These are phyloP conservation scores for Amniculicola lignicola DNA, from an alignment of 495 filamentous ascomycete genomes.

Conservation along the genomic window DNA sequence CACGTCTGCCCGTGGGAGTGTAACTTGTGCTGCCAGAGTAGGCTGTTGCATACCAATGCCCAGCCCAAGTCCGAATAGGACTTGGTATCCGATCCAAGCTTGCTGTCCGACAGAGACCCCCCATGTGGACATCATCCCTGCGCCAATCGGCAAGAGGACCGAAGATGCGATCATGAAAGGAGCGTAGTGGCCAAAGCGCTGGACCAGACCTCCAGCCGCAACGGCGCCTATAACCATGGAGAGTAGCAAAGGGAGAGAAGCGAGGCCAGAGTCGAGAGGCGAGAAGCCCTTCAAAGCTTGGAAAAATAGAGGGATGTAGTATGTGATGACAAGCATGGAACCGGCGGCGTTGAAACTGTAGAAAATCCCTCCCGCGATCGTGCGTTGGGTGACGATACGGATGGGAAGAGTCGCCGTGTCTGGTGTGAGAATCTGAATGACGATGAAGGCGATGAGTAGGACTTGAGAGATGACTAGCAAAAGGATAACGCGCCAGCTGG, in stretches of 20 bases:
- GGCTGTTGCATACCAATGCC: slow-evolving; percentile 68
- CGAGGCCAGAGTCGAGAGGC: slow-evolving; percentile 70
- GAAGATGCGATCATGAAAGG: slow-evolving; percentile 66
- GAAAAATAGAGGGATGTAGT: slow-evolving; percentile 82
- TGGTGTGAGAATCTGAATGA: slow-evolving; percentile 62
- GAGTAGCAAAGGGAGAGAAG: slow-evolving; percentile 72
- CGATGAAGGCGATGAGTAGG: slow-evolving; percentile 59
- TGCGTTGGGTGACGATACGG: slow-evolving; percentile 69
- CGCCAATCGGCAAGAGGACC: slow-evolving; percentile 61
- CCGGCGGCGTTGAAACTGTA: slow-evolving; percentile 58
- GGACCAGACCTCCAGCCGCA: slow-evolving; percentile 58
- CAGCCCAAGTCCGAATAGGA: slow-evolving; percentile 64
- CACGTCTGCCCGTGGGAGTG: slow-evolving; percentile 6
- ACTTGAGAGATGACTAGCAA: slow-evolving; percentile 70
- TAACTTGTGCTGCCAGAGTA: slow-evolving; percentile 46
- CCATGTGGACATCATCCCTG: slow-evolving; percentile 67
- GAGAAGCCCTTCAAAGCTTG: slow-evolving; percentile 72
- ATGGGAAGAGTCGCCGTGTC: slow-evolving; percentile 76
- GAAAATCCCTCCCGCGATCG: slow-evolving; percentile 54
- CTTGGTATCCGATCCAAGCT: slow-evolving; percentile 77
- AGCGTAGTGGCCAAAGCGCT: slow-evolving; percentile 68
- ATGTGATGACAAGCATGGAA: slow-evolving; percentile 56
- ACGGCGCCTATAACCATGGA: slow-evolving; percentile 59
- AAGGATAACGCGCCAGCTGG: slow-evolving; percentile 61
- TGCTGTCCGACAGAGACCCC: slow-evolving; percentile 50